Evolutionary conservation across 768 basidiomycete species (phyloP).

Genomic region (Coprinopsis cinerea): DNA sequence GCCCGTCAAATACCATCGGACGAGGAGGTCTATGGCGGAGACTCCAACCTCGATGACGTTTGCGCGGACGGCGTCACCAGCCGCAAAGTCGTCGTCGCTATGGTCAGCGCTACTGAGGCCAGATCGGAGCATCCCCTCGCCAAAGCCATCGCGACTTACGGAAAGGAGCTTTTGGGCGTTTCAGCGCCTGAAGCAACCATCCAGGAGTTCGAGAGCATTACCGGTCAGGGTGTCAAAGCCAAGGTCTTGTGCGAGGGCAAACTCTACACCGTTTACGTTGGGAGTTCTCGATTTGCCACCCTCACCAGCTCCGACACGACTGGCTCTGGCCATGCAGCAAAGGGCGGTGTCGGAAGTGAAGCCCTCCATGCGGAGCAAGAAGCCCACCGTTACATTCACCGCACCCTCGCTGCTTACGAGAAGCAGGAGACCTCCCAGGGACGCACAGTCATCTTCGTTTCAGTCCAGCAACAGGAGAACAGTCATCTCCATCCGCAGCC

Average conservation of each 20-base stretch:
- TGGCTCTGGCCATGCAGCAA: slow-evolving; percentile 55
- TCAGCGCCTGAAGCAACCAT: slow-evolving; percentile 49
- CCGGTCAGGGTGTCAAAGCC: slow-evolving; percentile 86
- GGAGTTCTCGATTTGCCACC: slow-evolving; percentile 67
- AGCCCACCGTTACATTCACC: slow-evolving; percentile 41
- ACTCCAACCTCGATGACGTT: slow-evolving; percentile 35
- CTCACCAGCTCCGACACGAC: slow-evolving; percentile 41
- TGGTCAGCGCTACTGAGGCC: slow-evolving; percentile 83
- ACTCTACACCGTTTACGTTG: slow-evolving; percentile 62
- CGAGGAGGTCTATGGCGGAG: slow-evolving; percentile 39
- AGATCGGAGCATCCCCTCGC: slow-evolving; percentile 96
- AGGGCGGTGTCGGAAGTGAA: slow-evolving; percentile 20
- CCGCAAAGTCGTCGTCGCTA: slow-evolving; percentile 60
- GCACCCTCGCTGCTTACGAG: slow-evolving; percentile 59
- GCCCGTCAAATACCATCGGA: slow-evolving; percentile 15
- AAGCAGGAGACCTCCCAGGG: slow-evolving; percentile 63
- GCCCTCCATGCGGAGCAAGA: slow-evolving; percentile 15
- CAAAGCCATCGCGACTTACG: slow-evolving; percentile 82
- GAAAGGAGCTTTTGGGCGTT: slow-evolving; percentile 53
- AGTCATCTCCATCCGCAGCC: slow-evolving; percentile 45
- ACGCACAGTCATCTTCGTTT: slow-evolving; percentile 84
- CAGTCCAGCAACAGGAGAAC: slow-evolving; percentile 36
- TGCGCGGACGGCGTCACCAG: slow-evolving; percentile 61
- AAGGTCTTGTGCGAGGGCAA: slow-evolving; percentile 46
- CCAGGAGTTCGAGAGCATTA: slow-evolving; percentile 77